phyloP scores from a whole-genome alignment of 1,284 basidiomycete genomes.

The Ustilago shanxiensis region DNA sequence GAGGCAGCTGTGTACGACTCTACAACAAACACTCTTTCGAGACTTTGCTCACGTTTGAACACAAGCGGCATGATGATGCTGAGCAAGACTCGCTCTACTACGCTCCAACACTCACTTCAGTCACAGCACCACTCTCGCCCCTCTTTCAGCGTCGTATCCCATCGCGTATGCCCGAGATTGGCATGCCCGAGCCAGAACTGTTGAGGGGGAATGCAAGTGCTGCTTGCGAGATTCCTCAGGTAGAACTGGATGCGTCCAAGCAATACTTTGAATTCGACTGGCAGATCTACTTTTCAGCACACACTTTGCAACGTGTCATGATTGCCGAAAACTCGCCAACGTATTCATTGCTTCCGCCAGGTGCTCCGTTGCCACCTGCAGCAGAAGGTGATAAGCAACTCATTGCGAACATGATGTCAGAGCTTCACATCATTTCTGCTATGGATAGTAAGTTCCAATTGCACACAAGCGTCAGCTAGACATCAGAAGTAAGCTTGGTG shows the following conservation, averaged over 20 bases:
- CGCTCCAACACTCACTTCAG: constrained; percentile 10
- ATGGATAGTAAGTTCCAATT: background rate
- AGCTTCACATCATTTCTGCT: background rate
- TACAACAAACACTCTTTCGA: constrained; percentile 21
- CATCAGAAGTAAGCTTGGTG: background rate
- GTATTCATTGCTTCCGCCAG: background rate
- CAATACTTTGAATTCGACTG: constrained; percentile 23
- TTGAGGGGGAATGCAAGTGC: constrained; percentile 16
- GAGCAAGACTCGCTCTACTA: constrained; percentile 11
- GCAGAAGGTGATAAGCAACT: constrained; percentile 14
- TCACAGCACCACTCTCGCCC: background rate
- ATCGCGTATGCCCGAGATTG: background rate
- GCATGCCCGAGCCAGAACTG: background rate
- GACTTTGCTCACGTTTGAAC: constrained; percentile 17
- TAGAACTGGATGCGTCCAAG: constrained; percentile 3
- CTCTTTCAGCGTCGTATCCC: constrained; percentile 17
- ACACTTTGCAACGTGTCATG: constrained; percentile 10
- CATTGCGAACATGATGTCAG: constrained; percentile 6
- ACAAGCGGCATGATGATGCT: background rate
- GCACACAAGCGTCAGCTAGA: background rate
- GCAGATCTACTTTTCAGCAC: constrained; percentile 16
- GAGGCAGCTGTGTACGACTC: background rate
- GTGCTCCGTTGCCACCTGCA: background rate
- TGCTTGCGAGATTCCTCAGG: constrained; percentile 15
- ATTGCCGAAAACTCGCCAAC: constrained; percentile 6